phyloP scores from a whole-genome alignment of 1,139 yeast genomes.

The Blastobotrys serpentis region DNA sequence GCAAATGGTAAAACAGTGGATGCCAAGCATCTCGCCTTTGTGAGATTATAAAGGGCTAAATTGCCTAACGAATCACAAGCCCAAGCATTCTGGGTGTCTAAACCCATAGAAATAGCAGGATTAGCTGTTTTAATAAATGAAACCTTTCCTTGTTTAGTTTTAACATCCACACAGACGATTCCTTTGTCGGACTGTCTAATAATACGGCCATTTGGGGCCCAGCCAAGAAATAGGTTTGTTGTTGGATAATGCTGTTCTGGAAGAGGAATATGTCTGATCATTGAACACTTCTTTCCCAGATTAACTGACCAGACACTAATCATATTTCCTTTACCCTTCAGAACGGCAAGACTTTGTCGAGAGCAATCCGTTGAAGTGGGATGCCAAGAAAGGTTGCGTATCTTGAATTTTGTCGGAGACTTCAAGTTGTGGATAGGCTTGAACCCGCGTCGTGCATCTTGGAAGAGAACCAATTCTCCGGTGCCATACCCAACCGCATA shows the following conservation, averaged over 20 bases:
- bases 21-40: not conserved
- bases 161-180: slow-evolving; percentile 14
- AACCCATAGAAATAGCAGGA: not conserved
- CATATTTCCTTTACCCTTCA: slow-evolving; percentile 8
- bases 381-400: slow-evolving; percentile 11
- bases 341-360: slow-evolving; percentile 10
- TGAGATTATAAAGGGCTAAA: not conserved
- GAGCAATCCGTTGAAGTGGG: slow-evolving; percentile 11
- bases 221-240: slow-evolving; percentile 5
- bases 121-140: not conserved
- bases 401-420: slow-evolving; percentile 1
- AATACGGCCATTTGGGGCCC: slow-evolving; percentile 15
- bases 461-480: slow-evolving; percentile 17
- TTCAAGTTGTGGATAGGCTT: slow-evolving; percentile 7
- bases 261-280: slow-evolving; percentile 12
- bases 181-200: slow-evolving; percentile 13
- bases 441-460: slow-evolving; percentile 10
- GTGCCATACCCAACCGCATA: slow-evolving; percentile 17
- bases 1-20: slow-evolving; percentile 4
- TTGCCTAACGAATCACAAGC: slow-evolving; percentile 4
- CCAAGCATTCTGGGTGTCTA: slow-evolving; percentile 2
- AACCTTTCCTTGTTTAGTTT: slow-evolving; percentile 5
- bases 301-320: slow-evolving; percentile 16
- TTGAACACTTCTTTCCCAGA: slow-evolving; percentile 12
- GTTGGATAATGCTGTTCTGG: slow-evolving; percentile 10